Evolutionary conservation across 345 rosid genomes (phyloP).

Genomic region (Citrus sp.): DNA sequence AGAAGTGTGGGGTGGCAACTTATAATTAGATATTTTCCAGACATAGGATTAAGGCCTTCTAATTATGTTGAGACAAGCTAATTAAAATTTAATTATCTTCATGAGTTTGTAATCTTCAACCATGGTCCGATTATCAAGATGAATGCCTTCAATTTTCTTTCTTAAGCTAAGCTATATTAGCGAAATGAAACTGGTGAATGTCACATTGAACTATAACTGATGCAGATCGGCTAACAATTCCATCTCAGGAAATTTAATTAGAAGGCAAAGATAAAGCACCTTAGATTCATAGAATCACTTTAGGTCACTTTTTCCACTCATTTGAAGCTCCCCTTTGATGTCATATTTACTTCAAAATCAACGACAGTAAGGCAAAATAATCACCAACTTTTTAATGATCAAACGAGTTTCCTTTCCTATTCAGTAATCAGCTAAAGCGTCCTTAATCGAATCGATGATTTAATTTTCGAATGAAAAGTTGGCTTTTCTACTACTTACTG

Average conservation of each 20-base stretch:
- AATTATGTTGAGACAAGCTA: not conserved
- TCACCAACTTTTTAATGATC: not conserved
- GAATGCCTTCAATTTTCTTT: not conserved
- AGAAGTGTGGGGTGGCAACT: not conserved
- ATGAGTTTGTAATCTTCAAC: not conserved
- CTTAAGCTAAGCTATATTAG: not conserved
- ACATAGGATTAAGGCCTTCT: not conserved
- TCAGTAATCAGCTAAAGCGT: constrained; percentile 2
- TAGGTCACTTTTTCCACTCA: not conserved
- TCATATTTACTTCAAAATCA: not conserved
- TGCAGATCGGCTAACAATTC: constrained; percentile 8
- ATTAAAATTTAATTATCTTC: not conserved
- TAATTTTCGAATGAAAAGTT: not conserved
- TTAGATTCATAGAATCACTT: constrained; percentile 26
- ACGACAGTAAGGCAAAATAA: not conserved
- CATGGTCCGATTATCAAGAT: not conserved
- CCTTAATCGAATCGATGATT: not conserved
- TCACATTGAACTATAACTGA: not conserved
- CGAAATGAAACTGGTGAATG: not conserved
- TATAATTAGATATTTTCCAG: not conserved
- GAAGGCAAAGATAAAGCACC: constrained; percentile 19
- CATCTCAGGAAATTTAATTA: constrained; percentile 24
- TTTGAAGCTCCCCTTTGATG: not conserved
- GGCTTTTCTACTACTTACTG: not conserved
- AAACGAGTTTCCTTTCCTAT: not conserved